Conservation (phyloP, 2,329 filamentous ascomycete genomes). For the Helotiales sp. region DNA sequence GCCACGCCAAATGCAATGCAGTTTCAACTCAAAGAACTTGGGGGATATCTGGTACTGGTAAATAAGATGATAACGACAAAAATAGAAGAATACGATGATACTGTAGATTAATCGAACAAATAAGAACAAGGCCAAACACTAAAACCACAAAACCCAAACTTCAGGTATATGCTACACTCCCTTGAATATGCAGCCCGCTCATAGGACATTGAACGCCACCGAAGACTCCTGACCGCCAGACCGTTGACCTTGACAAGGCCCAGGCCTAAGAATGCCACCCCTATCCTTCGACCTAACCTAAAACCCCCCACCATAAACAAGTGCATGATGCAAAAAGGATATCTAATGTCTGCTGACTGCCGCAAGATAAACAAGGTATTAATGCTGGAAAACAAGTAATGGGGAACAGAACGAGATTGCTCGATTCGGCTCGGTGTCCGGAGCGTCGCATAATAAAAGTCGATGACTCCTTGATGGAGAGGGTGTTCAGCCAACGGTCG, state of each 20-base stretch:
- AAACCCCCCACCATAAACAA: conserved; percentile 12
- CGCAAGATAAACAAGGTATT: conserved; percentile 18
- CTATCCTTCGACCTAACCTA: neutral
- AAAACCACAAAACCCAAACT: neutral
- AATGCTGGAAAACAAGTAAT: conserved; percentile 6
- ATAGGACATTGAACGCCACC: conserved; percentile 19
- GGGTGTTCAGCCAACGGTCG: conserved; percentile 20
- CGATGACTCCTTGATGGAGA: neutral
- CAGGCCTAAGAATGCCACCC: conserved; percentile 8
- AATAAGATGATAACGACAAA: conserved; percentile 2
- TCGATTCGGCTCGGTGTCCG: neutral
- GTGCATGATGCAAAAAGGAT: conserved; percentile 13
- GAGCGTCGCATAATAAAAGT: conserved; percentile 3
- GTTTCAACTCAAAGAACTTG: neutral
- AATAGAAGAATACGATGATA: neutral
- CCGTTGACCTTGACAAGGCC: conserved; percentile 1
- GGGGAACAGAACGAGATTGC: neutral
- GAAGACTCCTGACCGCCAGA: conserved; percentile 14
- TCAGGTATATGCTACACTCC: conserved; percentile 23
- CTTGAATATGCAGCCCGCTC: conserved; percentile 26
- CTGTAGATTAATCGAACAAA: neutral
- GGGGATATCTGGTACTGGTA: conserved; percentile 21
- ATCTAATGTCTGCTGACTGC: conserved; percentile 14
- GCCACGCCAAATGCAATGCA: conserved; percentile 12
- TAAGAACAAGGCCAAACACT: neutral